Base-by-base conservation (phyloP, 1,284 basidiomycete species). In the Apiotrichum brassicae region DNA sequence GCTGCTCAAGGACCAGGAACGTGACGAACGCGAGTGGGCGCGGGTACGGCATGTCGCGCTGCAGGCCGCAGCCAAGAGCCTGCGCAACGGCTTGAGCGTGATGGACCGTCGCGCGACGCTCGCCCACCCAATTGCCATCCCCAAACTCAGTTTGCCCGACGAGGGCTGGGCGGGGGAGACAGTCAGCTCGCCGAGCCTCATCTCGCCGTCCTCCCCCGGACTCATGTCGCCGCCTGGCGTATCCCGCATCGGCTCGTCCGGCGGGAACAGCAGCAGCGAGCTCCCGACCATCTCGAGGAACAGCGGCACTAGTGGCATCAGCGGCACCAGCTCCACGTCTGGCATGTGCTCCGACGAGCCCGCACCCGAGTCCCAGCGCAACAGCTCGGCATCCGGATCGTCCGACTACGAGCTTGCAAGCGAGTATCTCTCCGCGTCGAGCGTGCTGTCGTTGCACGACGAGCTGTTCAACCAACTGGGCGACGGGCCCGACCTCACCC, bases 11-110 rank as follows among this genome's bases (percentile, higher is more conserved):
- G 91, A 95, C 68, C 76, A 92, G 30, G 76, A 78, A 32, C 81
- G 82, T 5, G 88, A 90, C 62, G 79, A 81, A 52, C 78, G 79
- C 30, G 82, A 84, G 46, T 84, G 84, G 79, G 78, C 78, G 52
- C 73, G 77, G 42, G 80, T 82, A n/a, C 84, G 83, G 58, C 78
- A 77, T 48, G 76, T 85, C 23, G 87, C 87, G 18, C 71, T 89
- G 51, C 80, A 80, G 58, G 82, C 81, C 22, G 87, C 86, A 8
- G 82, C 80, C 35, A 79, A 83, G 63, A 63, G 59, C 44, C 51
- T 71, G 14, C 55, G 63, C 24, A 59, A 63, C 36, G 53, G 59
- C 12, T 43, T 59, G 14, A 55, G 54, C 23, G 39, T 64, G 19
- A 49, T 32, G 57, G 62, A 65, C 23, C 45, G 57, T n/a, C 60